phyloP scores from a whole-genome alignment of 768 basidiomycete genomes.

The Antrodiella citrinella region DNA sequence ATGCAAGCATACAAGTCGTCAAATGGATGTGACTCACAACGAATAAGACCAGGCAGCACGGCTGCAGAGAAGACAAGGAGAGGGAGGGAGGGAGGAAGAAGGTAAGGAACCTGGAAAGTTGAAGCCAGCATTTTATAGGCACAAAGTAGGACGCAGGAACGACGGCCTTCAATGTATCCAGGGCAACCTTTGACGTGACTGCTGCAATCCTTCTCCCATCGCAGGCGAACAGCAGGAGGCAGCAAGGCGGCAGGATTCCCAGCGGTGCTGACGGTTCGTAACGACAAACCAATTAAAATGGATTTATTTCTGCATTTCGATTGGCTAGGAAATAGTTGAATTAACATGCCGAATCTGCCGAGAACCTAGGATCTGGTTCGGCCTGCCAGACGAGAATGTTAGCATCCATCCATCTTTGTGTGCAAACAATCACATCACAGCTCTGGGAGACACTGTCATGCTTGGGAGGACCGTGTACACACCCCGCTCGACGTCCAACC shows the following conservation, averaged over 20 bases:
- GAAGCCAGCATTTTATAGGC: too few species aligned
- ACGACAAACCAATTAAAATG: neutral
- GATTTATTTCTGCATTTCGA: neutral
- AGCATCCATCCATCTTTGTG: neutral
- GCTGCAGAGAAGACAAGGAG: slow-evolving; percentile 35
- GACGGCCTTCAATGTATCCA: neutral
- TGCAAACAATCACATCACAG: neutral
- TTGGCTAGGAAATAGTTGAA: neutral
- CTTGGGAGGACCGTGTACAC: neutral
- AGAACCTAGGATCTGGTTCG: neutral
- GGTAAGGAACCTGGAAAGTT: slow-evolving; percentile 9
- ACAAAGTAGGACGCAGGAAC: too few species aligned
- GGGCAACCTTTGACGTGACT: neutral
- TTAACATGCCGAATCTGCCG: neutral
- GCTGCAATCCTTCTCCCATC: neutral
- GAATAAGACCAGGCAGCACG: slow-evolving; percentile 37
- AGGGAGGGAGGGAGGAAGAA: slow-evolving; percentile 13
- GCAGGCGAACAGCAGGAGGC: neutral
- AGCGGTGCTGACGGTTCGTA: too few species aligned
- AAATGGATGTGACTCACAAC: slow-evolving; percentile 15
- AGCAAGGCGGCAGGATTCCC: too few species aligned
- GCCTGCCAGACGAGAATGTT: neutral
- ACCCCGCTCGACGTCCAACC: neutral
- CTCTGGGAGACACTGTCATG: neutral
- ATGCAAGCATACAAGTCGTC: neutral